Percentiles rank a stretch among this genome's conserved stretches.
Conservation (phyloP, 2,329 filamentous ascomycete species). For the Pyricularia pennisetigena region DNA sequence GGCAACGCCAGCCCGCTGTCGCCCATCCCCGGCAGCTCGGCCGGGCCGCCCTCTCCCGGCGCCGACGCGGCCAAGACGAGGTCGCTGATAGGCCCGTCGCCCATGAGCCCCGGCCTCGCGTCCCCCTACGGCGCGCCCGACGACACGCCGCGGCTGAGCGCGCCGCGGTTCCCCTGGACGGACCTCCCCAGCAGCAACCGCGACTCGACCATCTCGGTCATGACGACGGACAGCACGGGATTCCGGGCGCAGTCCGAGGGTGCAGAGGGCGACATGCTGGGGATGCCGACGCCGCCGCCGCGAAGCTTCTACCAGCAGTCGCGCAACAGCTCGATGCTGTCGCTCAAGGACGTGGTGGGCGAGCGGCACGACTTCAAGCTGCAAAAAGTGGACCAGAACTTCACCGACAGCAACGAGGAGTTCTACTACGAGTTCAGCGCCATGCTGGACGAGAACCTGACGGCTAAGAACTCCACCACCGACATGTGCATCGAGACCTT, state of each 20-base stretch:
- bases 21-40: not conserved
- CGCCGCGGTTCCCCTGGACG: not conserved
- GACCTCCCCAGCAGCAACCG: not conserved
- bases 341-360: conserved; percentile 45
- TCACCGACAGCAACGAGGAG: conserved; percentile 53
- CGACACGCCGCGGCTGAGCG: not conserved
- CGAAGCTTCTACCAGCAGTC: conserved; percentile 13
- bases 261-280: not conserved
- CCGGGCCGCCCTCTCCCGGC: not conserved
- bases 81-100: not conserved
- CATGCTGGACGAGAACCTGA: conserved; percentile 38
- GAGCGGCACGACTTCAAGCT: conserved; percentile 52
- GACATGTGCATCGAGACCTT: conserved; percentile 56
- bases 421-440: conserved; percentile 50
- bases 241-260: not conserved
- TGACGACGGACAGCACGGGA: not conserved
- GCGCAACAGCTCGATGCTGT: conserved; percentile 36
- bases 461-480: conserved; percentile 44
- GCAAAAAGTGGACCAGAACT: conserved; percentile 58
- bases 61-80: not conserved
- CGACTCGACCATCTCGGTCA: not conserved
- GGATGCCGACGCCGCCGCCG: not conserved
- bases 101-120: not conserved
- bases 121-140: not conserved
- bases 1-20: not conserved